These are phyloP conservation scores for Calonectria honghensis DNA, from an alignment of 2,329 filamentous ascomycete species.

Conservation along the genomic window DNA sequence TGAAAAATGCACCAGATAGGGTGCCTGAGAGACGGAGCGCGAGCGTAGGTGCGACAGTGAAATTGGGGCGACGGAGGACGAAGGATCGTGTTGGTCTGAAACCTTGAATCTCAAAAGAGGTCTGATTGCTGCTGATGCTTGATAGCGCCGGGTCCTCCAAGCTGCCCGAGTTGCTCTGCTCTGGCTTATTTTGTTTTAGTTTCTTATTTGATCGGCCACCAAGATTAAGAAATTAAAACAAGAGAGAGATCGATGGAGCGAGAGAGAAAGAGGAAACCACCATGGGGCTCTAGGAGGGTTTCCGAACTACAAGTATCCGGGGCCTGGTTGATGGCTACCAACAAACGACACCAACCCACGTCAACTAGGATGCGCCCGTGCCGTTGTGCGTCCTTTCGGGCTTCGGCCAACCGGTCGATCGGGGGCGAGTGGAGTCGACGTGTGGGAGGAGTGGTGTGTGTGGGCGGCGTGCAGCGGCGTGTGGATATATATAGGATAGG, in stretches of 20 bases:
- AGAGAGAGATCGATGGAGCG: too few species aligned
- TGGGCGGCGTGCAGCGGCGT: slow-evolving; percentile 15
- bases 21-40: slow-evolving; percentile 8
- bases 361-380: slow-evolving; percentile 27
- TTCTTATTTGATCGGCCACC: slow-evolving; percentile 12
- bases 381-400: slow-evolving; percentile 24
- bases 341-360: slow-evolving; percentile 24
- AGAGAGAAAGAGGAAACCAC: background rate
- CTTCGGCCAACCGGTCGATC: slow-evolving; percentile 33
- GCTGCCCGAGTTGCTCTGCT: slow-evolving; percentile 5
- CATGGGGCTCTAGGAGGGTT: background rate
- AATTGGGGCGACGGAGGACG: slow-evolving; percentile 11
- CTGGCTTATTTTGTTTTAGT: background rate
- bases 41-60: slow-evolving; percentile 9
- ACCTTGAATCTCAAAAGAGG: slow-evolving; percentile 28
- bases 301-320: background rate
- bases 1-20: background rate
- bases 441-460: slow-evolving; percentile 1
- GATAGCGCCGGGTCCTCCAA: slow-evolving; percentile 21
- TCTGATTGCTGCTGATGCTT: slow-evolving; percentile 20
- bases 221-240: background rate
- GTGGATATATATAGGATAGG: slow-evolving; percentile 13
- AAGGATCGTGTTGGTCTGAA: slow-evolving; percentile 22
- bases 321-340: background rate
- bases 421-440: slow-evolving; percentile 25